Conservation (phyloP, 2,329 filamentous ascomycete species). For the Exophiala calicioides region DNA sequence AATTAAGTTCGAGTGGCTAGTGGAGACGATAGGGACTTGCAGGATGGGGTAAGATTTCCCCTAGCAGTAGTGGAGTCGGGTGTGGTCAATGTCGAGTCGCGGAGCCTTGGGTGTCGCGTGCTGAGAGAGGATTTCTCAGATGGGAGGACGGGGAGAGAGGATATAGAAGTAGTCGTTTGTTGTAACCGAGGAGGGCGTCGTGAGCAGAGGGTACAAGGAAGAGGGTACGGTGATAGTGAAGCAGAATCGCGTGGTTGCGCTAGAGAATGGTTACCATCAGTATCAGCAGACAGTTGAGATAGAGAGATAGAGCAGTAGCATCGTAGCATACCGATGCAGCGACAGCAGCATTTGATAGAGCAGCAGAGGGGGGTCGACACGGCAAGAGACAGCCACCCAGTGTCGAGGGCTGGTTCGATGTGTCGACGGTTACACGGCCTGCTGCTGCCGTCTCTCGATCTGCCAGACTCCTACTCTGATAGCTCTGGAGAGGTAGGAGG, state of each 20-base stretch:
- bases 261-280: slow-evolving; percentile 23
- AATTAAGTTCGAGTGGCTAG: slow-evolving; percentile 7
- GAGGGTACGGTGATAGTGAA: slow-evolving; percentile 6
- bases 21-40: slow-evolving; percentile 16
- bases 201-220: slow-evolving; percentile 5
- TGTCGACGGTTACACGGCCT: slow-evolving; percentile 5
- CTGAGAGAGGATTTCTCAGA: slow-evolving; percentile 6
- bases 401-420: slow-evolving; percentile 1
- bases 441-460: too few relatives aligned
- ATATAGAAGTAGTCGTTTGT: slow-evolving; percentile 10
- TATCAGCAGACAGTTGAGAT: slow-evolving; percentile 22
- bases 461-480: too few relatives aligned
- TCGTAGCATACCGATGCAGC: slow-evolving; percentile 21
- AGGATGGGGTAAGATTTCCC: slow-evolving; percentile 18
- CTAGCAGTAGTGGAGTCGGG: slow-evolving; percentile 23
- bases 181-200: too few relatives aligned
- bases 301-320: slow-evolving; percentile 27
- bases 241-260: slow-evolving; percentile 14
- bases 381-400: background rate
- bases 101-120: slow-evolving; percentile 19
- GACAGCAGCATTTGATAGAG: slow-evolving; percentile 21
- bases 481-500: too few relatives aligned
- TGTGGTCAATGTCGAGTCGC: background rate
- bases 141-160: slow-evolving; percentile 3
- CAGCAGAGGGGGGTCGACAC: background rate